Percentiles rank a stretch among this genome's conserved stretches.
phyloP scores from a whole-genome alignment of 208 protist genomes.

The Trypanosoma vivax region DNA sequence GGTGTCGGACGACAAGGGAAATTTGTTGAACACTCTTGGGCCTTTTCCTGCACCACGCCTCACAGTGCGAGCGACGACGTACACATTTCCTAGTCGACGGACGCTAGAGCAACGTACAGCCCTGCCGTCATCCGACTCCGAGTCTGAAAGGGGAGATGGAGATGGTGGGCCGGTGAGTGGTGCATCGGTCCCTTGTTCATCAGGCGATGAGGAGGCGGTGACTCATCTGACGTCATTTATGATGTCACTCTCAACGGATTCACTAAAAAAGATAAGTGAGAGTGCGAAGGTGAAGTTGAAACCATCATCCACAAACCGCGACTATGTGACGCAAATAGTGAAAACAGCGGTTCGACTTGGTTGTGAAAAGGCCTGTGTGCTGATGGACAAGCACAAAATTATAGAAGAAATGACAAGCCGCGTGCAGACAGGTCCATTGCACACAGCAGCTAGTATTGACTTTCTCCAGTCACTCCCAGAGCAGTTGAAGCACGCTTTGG shows the following conservation, averaged over 20 bases:
- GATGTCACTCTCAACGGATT: constrained; percentile 78
- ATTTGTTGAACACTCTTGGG: constrained; percentile 61
- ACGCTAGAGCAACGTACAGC: constrained; percentile 73
- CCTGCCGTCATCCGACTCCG: constrained; percentile 49
- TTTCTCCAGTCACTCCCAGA: constrained; percentile 83
- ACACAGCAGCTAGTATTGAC: constrained; percentile 73
- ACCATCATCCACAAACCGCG: constrained; percentile 61
- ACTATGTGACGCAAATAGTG: constrained; percentile 82
- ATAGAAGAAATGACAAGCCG: constrained; percentile 82
- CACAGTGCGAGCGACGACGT: constrained; percentile 54
- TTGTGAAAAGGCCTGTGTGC: constrained; percentile 79
- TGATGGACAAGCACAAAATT: constrained; percentile 89
- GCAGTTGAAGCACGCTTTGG: constrained; percentile 58
- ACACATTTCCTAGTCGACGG: constrained; percentile 80
- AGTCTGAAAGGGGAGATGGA: constrained; percentile 44
- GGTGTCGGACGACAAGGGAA: constrained; percentile 79
- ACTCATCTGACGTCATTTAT: constrained; percentile 79
- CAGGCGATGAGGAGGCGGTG: constrained; percentile 53
- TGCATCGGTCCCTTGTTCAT: constrained; percentile 22
- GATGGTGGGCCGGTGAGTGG: constrained; percentile 22
- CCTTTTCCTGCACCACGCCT: constrained; percentile 70
- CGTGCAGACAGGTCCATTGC: constrained; percentile 67
- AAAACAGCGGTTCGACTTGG: constrained; percentile 78
- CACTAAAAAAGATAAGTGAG: constrained; percentile 85
- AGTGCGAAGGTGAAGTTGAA: constrained; percentile 85